Percentiles rank a stretch among this genome's conserved stretches.
phyloP scores from a whole-genome alignment of 2,329 filamentous ascomycete species.

The Fusarium duplospermum region DNA sequence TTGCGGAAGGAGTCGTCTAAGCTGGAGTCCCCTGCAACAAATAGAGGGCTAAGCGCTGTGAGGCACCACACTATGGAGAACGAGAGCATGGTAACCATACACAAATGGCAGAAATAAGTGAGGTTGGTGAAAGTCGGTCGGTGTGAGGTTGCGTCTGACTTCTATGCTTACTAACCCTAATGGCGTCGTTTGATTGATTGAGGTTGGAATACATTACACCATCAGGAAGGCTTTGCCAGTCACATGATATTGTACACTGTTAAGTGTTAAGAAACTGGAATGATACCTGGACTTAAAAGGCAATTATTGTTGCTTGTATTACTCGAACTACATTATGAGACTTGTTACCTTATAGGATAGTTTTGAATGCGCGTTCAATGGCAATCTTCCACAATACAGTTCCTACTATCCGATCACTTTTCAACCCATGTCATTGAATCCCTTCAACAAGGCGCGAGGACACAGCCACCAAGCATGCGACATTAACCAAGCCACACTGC shows the following conservation, averaged over 20 bases:
- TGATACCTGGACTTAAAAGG: neutral
- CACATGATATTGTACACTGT: neutral
- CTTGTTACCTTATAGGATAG: neutral
- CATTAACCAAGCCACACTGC: neutral
- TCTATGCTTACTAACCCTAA: neutral
- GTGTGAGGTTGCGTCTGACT: neutral
- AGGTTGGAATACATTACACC: neutral
- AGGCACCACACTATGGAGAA: neutral
- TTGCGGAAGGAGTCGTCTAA: slow-evolving; percentile 1
- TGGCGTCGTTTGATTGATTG: neutral
- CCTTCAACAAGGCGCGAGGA: neutral
- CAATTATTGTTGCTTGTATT: neutral
- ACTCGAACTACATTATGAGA: neutral
- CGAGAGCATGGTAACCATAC: neutral
- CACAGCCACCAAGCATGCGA: neutral
- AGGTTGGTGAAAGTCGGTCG: neutral
- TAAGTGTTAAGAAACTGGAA: neutral
- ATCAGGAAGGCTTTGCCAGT: neutral
- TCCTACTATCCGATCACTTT: neutral
- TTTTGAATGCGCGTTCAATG: too few relatives aligned
- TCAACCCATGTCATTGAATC: neutral
- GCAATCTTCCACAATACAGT: neutral
- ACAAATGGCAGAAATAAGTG: rapidly evolving
- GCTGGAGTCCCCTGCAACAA: neutral
- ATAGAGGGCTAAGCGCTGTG: neutral